Percentiles rank a stretch among this genome's conserved stretches.
Conservation (phyloP, 495 filamentous ascomycete species). For the Daldinia concentrica region DNA sequence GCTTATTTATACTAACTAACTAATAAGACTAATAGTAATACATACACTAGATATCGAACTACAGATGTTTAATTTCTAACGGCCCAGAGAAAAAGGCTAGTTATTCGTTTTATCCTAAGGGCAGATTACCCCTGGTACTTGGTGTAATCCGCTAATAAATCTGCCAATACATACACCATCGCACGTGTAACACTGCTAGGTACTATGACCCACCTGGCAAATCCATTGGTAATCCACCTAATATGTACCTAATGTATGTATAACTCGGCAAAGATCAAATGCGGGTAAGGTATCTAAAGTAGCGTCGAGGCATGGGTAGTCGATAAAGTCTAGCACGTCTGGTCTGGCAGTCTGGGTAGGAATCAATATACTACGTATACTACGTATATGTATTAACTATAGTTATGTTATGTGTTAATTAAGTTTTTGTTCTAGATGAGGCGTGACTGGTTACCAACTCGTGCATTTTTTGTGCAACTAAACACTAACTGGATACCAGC, state of each 20-base stretch:
- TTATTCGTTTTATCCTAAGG: not conserved
- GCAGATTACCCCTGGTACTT: not conserved
- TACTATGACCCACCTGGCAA: not conserved
- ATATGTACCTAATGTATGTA: not conserved
- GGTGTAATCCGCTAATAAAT: not conserved
- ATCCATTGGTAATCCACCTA: not conserved
- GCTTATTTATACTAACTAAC: not conserved
- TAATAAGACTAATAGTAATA: not conserved
- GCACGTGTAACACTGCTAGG: slow-evolving; percentile 1
- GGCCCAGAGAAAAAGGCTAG: not conserved
- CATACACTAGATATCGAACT: not conserved
- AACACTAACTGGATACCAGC: not conserved
- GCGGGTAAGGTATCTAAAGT: not conserved
- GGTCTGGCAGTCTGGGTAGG: not conserved
- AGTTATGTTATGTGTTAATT: not conserved
- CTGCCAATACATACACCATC: not conserved
- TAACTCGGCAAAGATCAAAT: slow-evolving; percentile 4
- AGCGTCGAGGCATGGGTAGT: not conserved
- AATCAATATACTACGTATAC: not conserved
- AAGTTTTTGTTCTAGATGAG: not conserved
- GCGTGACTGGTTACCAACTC: not conserved
- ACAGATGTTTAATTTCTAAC: not conserved
- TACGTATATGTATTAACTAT: not conserved
- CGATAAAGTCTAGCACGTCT: not conserved
- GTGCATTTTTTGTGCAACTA: not conserved